phyloP scores from a whole-genome alignment of 192 early-diverging fungal genomes.

The Chytriomyces confervae region DNA sequence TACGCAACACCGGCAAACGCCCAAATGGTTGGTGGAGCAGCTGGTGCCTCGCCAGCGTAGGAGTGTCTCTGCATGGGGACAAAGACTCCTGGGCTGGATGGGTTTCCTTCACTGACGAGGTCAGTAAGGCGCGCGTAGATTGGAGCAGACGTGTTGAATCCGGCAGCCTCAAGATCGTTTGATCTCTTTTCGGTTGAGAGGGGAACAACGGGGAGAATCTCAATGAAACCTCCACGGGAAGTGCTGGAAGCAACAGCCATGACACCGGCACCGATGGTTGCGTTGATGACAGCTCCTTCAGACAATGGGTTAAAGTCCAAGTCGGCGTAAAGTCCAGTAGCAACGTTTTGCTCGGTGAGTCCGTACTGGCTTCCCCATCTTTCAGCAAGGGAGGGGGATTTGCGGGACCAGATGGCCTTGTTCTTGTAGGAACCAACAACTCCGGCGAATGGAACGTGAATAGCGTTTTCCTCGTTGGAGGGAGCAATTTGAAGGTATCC shows the following conservation, averaged over 20 bases:
- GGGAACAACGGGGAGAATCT: neutral
- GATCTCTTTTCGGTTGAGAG: neutral
- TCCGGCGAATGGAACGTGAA: constrained; percentile 36
- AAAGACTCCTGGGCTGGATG: neutral
- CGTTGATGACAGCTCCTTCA: too few species aligned
- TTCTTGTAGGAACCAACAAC: constrained; percentile 11
- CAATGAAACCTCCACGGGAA: too few species aligned
- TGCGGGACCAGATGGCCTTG: neutral
- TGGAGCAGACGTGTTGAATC: constrained; percentile 21
- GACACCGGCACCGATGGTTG: too few species aligned
- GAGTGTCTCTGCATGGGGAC: constrained; percentile 8
- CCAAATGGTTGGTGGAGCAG: neutral
- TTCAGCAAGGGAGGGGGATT: neutral
- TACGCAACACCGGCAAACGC: constrained; percentile 16
- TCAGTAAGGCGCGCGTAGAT: neutral
- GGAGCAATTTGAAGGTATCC: too few species aligned
- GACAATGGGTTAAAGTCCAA: too few species aligned
- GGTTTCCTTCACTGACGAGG: neutral
- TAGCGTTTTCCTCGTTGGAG: neutral
- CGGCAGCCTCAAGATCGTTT: neutral
- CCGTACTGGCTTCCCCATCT: neutral
- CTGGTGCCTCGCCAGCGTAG: neutral
- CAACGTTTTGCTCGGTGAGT: neutral
- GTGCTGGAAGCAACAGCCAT: too few species aligned
- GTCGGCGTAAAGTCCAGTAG: neutral